phyloP scores from a whole-genome alignment of 139 green algal species.

The Asterochloris sp. region DNA sequence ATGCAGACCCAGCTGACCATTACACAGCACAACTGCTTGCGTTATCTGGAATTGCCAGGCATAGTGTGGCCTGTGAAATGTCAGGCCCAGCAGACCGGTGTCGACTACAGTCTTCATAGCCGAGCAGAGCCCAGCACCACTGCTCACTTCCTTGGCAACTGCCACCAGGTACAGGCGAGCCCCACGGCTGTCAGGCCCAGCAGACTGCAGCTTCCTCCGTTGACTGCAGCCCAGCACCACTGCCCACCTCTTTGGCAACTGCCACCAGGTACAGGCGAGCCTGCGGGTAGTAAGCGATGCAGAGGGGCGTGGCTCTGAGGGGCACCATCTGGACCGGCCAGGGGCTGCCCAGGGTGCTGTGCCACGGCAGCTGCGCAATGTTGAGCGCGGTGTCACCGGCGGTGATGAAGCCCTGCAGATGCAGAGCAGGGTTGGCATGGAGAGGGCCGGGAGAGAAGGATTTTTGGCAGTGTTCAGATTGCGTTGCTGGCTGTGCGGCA shows the following conservation, averaged over 20 bases:
- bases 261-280: conserved; percentile 54
- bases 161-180: too few relatives aligned
- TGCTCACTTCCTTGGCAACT: not conserved
- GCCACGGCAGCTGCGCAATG: conserved; percentile 73
- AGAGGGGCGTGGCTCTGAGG: conserved; percentile 55
- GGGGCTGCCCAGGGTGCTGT: conserved; percentile 63
- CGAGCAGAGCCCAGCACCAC: not conserved
- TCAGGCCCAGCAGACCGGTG: too few relatives aligned
- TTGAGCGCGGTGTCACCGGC: conserved; percentile 41
- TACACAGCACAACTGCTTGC: too few relatives aligned
- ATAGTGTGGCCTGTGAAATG: too few relatives aligned
- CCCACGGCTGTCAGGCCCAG: too few relatives aligned
- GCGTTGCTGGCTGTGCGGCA: too few relatives aligned
- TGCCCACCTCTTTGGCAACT: conserved; percentile 34
- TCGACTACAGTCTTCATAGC: not conserved
- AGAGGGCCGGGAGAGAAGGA: too few relatives aligned
- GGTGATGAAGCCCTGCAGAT: conserved; percentile 65
- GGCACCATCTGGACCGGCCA: conserved; percentile 64
- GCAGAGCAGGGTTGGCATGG: too few relatives aligned
- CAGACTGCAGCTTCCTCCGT: not conserved
- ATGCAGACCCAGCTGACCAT: too few relatives aligned
- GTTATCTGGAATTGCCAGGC: too few relatives aligned
- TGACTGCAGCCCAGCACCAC: not conserved
- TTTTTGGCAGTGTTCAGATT: too few relatives aligned
- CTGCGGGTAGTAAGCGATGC: conserved; percentile 53